These are phyloP conservation scores for Barnettozyma populi DNA, from an alignment of 805 yeast genomes.

Conservation along the genomic window DNA sequence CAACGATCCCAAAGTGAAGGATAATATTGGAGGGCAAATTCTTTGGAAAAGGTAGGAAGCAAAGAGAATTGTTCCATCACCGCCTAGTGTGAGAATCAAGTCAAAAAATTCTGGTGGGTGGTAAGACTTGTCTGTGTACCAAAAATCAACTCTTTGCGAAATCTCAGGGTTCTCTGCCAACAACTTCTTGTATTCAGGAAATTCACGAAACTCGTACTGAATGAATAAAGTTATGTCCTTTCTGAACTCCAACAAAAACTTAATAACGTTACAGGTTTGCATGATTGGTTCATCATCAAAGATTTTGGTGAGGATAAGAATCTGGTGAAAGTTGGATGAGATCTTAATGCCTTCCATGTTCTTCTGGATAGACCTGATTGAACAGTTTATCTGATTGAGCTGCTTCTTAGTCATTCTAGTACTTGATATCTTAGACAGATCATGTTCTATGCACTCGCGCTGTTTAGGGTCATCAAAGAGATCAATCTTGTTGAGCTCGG, in stretches of 20 bases:
- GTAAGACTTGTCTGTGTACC: conserved; percentile 23
- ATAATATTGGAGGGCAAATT: conserved; percentile 59
- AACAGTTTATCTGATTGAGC: conserved; percentile 22
- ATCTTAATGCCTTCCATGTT: conserved; percentile 27
- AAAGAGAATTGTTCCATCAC: conserved; percentile 66
- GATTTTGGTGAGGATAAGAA: conserved; percentile 28
- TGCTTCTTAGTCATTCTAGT: conserved; percentile 26
- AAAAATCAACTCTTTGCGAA: conserved; percentile 16
- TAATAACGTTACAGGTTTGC: conserved; percentile 21
- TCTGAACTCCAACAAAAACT: conserved; percentile 19
- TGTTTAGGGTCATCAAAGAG: conserved; percentile 17
- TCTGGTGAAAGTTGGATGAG: conserved; percentile 20
- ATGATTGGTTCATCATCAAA: conserved; percentile 28
- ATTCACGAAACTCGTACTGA: conserved; percentile 17
- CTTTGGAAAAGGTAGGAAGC: conserved; percentile 57
- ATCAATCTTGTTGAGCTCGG: conserved; percentile 23
- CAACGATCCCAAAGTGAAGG: conserved; percentile 61
- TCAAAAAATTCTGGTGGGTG: conserved; percentile 39
- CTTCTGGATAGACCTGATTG: conserved; percentile 27
- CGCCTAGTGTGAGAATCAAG: conserved; percentile 59
- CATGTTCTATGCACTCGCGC: conserved; percentile 15
- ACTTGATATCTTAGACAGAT: conserved; percentile 12
- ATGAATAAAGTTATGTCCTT: conserved; percentile 16
- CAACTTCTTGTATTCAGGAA: conserved; percentile 7
- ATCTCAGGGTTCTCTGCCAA: conserved; percentile 6